These are phyloP conservation scores for Pyrenula aspistea DNA, from an alignment of 495 filamentous ascomycete species.

Conservation along the genomic window DNA sequence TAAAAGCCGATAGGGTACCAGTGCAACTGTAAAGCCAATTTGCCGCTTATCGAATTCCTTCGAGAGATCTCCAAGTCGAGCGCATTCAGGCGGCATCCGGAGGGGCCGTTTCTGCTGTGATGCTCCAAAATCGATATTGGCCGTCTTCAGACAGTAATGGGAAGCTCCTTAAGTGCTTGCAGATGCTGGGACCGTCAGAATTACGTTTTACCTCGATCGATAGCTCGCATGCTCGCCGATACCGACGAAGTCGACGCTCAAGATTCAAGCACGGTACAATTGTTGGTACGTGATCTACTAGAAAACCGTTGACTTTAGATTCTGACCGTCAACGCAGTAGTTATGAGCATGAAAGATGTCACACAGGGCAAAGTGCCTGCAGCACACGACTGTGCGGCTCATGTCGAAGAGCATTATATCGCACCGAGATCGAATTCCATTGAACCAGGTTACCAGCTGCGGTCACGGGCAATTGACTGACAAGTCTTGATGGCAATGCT, in stretches of 20 bases:
- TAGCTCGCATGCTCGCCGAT: neutral
- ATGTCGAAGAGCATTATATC: neutral
- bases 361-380: neutral
- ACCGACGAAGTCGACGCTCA: neutral
- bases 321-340: neutral
- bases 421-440: neutral
- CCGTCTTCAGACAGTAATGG: neutral
- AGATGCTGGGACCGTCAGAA: neutral
- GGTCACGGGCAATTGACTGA: neutral
- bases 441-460: neutral
- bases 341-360: neutral
- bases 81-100: too few species aligned
- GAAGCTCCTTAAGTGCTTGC: neutral
- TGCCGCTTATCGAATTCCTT: too few species aligned
- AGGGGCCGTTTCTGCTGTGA: too few species aligned
- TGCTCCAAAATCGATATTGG: neutral
- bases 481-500: neutral
- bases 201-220: neutral
- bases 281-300: neutral
- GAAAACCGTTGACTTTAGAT: neutral
- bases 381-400: neutral
- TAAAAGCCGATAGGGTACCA: too few species aligned
- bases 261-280: neutral
- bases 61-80: too few species aligned
- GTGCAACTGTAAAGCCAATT: too few species aligned